A percentile compares a stretch with the other conserved stretches of the same genome.
These are phyloP conservation scores for Phytophthora nicotianae DNA, from an alignment of 352 stramenopile species.

Conservation along the genomic window DNA sequence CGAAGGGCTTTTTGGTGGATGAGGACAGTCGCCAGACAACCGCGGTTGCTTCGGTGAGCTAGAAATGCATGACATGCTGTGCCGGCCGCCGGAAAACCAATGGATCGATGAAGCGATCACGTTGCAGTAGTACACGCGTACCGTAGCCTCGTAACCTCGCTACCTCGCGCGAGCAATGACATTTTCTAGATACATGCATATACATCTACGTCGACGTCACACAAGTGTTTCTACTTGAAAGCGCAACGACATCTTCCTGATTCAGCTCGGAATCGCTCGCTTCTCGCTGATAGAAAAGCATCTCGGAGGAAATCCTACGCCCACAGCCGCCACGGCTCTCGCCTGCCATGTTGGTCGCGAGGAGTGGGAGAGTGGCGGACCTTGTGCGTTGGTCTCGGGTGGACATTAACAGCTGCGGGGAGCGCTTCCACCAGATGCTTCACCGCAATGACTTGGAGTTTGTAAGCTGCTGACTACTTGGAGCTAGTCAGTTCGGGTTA, in stretches of 20 bases:
- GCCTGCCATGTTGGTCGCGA: slow-evolving; percentile 23
- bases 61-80: slow-evolving; percentile 1
- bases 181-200: not conserved
- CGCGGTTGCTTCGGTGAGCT: slow-evolving; percentile 10
- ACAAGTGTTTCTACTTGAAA: not conserved
- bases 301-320: not conserved
- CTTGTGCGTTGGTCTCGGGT: slow-evolving; percentile 29
- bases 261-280: not conserved
- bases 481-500: slow-evolving; percentile 34
- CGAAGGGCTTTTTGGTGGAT: slow-evolving; percentile 24
- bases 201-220: not conserved
- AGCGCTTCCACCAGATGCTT: slow-evolving; percentile 35
- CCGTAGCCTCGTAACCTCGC: not conserved
- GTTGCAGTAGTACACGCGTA: slow-evolving; percentile 9
- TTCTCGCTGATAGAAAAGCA: slow-evolving; percentile 6
- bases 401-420: slow-evolving; percentile 31
- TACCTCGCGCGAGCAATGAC: slow-evolving; percentile 4
- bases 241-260: not conserved
- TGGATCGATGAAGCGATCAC: slow-evolving; percentile 13
- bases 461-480: slow-evolving; percentile 38
- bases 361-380: slow-evolving; percentile 38
- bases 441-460: slow-evolving; percentile 12
- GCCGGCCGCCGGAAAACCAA: slow-evolving; percentile 21
- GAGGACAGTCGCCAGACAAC: slow-evolving; percentile 2
- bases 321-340: slow-evolving; percentile 15